phyloP scores from a whole-genome alignment of 768 basidiomycete species.

The Pisolithus microcarpus region DNA sequence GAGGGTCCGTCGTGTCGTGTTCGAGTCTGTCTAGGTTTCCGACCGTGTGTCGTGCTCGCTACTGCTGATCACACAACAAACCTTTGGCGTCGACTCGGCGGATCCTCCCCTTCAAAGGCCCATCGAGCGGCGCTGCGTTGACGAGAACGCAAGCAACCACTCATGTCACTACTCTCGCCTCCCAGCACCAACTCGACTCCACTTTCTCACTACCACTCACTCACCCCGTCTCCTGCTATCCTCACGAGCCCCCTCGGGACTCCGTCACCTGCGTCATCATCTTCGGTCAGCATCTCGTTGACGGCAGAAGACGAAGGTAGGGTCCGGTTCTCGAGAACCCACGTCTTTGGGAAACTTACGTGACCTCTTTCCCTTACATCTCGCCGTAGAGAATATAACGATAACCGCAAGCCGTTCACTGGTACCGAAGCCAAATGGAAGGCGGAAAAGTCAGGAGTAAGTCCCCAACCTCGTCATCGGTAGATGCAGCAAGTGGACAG shows the following conservation, averaged over 20 bases:
- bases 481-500: slow-evolving; percentile 21
- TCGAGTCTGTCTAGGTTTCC: slow-evolving; percentile 36
- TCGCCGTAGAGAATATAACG: slow-evolving; percentile 58
- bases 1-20: slow-evolving; percentile 39
- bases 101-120: slow-evolving; percentile 34
- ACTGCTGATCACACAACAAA: slow-evolving; percentile 28
- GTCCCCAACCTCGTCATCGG: slow-evolving; percentile 26
- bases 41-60: slow-evolving; percentile 25
- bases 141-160: slow-evolving; percentile 6
- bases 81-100: slow-evolving; percentile 44
- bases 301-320: slow-evolving; percentile 61
- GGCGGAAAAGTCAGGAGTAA: slow-evolving; percentile 61
- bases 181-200: slow-evolving; percentile 24
- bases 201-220: slow-evolving; percentile 27
- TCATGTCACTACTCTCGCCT: slow-evolving; percentile 21
- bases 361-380: slow-evolving; percentile 24
- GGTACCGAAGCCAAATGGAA: slow-evolving; percentile 38
- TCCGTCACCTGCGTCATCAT: slow-evolving; percentile 34
- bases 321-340: slow-evolving; percentile 18
- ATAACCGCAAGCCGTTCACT: slow-evolving; percentile 51
- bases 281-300: slow-evolving; percentile 51
- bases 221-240: slow-evolving; percentile 22
- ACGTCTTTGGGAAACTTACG: slow-evolving; percentile 27
- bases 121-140: background rate
- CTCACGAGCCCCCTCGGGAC: slow-evolving; percentile 15